Base-by-base conservation (phyloP, 345 rosid genomes). In the Moringa oleifera region DNA sequence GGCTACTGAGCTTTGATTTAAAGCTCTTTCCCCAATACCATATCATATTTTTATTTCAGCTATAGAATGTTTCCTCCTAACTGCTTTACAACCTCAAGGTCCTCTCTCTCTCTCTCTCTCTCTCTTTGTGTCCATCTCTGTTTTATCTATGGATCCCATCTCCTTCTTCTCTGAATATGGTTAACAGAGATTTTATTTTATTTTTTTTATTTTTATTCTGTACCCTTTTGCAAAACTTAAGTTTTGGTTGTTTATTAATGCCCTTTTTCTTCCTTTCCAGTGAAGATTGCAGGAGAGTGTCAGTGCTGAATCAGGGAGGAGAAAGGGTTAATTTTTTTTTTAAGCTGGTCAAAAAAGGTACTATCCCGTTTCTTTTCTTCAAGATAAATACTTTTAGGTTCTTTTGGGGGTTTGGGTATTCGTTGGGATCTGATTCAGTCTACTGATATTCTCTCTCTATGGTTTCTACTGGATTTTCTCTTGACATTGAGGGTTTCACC, bases 341-440 rank as follows among this genome's bases (percentile, higher is more conserved):
- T 33, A 33, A 28, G 33, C 33, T 8, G 33, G 8, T 31, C 9
- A 52, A 20, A 47, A 64, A 61, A 69, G 75, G 70, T 71, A 25
- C 17, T 20, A 15, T 61, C 5, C 37, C 37, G 11, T 60, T 71
- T 58, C n/a, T 18, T 36, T 57, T 57, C 37, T 33, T 20, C 8
- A 28, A 28, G 8, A 28, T 2, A 28, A 41, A 15, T 15, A 41
- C 13, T 41, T 41, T 41, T 41, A 5, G 6, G 9, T 9, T 9
- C 47, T 0, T 16, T 55, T 57, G 37, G 36, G 50, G 41, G 60
- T 21, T 54, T 61, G 36, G 61, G n/a, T 64, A 16, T 58, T 18
- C 75, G 65, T 57, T 70, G 72, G 79, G 82, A 71, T 73, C 79
- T 75, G 79, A 31, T 63, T 50, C 50, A 63, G 77, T 73, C 72